Evolutionary conservation across 1,284 basidiomycete genomes (phyloP), one percentile per base, ranked within the genome.

Genomic region (Apiotrichum montevideense): DNA sequence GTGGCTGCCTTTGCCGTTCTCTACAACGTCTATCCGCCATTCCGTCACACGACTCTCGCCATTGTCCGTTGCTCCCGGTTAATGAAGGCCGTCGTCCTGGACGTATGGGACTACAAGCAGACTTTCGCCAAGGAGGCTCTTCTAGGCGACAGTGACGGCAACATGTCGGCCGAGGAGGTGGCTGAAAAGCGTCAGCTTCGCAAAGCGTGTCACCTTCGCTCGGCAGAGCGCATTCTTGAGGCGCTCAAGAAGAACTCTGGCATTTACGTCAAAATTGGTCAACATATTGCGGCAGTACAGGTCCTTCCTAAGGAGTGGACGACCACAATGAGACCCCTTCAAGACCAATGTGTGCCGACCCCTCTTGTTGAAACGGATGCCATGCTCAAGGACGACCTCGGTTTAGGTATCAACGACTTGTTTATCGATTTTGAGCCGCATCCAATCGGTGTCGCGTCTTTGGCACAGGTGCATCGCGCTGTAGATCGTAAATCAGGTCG

Each of bases 391-490:
- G 53, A 63, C 6, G 75, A 77, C 59, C 54, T 77, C 46, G 70
- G 67, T 1, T 14, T 66, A 33, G 67, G 70, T 15, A 67, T 77
- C 21, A 64, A 77, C 51, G 74, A 77, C 35, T 57, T 77, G 2
- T 77, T 96, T 67, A 83, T 85, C 37, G 84, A 90, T 57, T 95
- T 98, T 71, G 85, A 97, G 65, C 84, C 85, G 4, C 80, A 81
- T n/a, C 95, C 96, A 9, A 88, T 98, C 54, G 96, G 96, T 6
- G 92, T 96, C 8, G 94, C 93, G 4, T 93, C 79, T 69, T 78
- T 98, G 37, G 95, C 94, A 6, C 95, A 99, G 75, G 96, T 98
- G 6, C 96, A 98, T 76, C 83, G 87, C 15, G 96, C 87, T 0
- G 81, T 79, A 6, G 85, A 92, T 64, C 83, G 84, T 51, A 79